phyloP scores from a whole-genome alignment of 805 yeast genomes.

The Suhomyces pyralidae region DNA sequence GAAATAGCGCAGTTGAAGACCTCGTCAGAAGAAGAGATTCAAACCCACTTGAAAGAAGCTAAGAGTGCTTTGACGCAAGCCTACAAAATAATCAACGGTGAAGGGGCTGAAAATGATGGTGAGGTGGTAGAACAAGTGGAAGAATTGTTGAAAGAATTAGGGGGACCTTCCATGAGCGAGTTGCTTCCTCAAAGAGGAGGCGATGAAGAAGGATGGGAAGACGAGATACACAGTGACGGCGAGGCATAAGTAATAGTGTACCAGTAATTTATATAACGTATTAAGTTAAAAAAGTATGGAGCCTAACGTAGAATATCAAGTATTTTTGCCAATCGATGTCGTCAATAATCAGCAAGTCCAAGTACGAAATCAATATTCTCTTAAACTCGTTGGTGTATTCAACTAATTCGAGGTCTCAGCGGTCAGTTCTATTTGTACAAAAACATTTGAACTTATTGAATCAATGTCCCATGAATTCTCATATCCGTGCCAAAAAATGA shows the following conservation, averaged over 20 bases:
- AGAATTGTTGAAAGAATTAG: constrained; percentile 51
- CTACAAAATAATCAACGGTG: constrained; percentile 39
- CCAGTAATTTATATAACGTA: not conserved
- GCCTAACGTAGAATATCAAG: too few species aligned
- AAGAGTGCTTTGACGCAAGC: constrained; percentile 44
- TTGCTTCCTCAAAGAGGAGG: constrained; percentile 33
- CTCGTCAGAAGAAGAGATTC: constrained; percentile 26
- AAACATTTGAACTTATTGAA: too few species aligned
- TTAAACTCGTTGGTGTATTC: too few species aligned
- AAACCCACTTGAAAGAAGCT: constrained; percentile 35
- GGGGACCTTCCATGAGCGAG: constrained; percentile 54
- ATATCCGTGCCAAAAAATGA: too few species aligned
- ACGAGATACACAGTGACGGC: constrained; percentile 34
- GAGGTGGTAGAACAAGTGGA: constrained; percentile 58
- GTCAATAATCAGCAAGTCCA: too few species aligned
- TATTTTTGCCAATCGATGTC: too few species aligned
- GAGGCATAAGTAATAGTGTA: not conserved
- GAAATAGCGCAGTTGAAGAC: constrained; percentile 19
- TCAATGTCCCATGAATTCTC: too few species aligned
- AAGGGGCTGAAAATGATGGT: constrained; percentile 47
- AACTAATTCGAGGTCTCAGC: too few species aligned
- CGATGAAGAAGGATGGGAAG: constrained; percentile 52
- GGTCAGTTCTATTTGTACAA: too few species aligned
- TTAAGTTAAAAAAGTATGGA: not conserved
- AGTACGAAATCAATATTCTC: too few species aligned